phyloP scores from a whole-genome alignment of 2,329 filamentous ascomycete species.

The Claviceps sorghi region DNA sequence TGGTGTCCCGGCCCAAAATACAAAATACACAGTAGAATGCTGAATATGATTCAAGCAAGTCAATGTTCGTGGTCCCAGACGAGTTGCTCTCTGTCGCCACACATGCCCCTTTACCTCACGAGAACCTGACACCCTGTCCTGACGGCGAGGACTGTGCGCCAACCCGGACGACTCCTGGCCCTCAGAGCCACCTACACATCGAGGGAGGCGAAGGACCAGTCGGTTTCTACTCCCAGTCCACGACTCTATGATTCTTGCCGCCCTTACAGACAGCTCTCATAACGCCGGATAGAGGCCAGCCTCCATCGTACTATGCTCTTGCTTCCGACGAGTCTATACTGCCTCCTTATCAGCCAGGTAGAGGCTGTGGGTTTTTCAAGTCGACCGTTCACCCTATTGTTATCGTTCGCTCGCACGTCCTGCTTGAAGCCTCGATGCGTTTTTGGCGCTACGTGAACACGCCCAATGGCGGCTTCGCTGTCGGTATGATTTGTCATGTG shows the following conservation, averaged over 20 bases:
- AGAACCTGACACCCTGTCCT: not conserved
- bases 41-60: not conserved
- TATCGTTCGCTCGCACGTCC: not conserved
- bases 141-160: not conserved
- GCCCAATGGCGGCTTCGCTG: not conserved
- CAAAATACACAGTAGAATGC: not conserved
- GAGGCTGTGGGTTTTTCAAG: not conserved
- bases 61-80: conserved; percentile 1
- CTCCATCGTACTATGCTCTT: not conserved
- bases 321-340: not conserved
- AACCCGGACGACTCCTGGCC: not conserved
- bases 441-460: not conserved
- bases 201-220: not conserved
- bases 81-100: not conserved
- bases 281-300: not conserved
- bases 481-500: not conserved
- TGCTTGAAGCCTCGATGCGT: conserved; percentile 2
- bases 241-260: conserved; percentile 1
- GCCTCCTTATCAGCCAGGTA: not conserved
- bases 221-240: not conserved
- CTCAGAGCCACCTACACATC: not conserved
- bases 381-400: not conserved
- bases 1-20: not conserved
- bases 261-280: not conserved
- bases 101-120: not conserved